phyloP scores from a whole-genome alignment of 73 alveolate species.

The Paraurostyla sp. region DNA sequence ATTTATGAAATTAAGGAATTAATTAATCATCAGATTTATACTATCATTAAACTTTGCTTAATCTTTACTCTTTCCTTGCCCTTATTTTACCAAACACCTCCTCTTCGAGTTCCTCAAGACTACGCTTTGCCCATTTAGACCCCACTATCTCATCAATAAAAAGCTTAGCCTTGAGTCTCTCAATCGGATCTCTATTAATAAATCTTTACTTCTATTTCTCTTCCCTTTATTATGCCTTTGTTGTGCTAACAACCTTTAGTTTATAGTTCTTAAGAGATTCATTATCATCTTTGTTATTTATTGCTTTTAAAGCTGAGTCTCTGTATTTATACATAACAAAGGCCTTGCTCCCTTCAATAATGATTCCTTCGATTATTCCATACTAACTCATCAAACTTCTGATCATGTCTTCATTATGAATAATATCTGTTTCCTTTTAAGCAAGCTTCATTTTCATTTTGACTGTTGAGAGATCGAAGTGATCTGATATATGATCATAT shows the following conservation, averaged over 20 bases:
- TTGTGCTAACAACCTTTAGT: neutral
- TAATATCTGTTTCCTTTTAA: neutral
- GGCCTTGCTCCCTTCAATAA: constrained; percentile 11
- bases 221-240: constrained; percentile 19
- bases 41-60: neutral
- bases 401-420: neutral
- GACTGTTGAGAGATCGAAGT: constrained; percentile 28
- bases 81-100: constrained; percentile 18
- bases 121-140: too few species aligned
- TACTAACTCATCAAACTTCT: neutral
- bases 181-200: constrained; percentile 1
- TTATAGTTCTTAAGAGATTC: neutral
- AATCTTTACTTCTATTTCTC: neutral
- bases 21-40: neutral
- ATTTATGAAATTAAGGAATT: neutral
- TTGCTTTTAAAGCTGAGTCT: constrained; percentile 33
- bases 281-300: neutral
- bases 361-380: constrained; percentile 15
- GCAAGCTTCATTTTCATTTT: constrained; percentile 21
- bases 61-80: constrained; percentile 4
- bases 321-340: constrained; percentile 30
- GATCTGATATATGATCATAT: constrained; percentile 27
- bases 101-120: neutral
- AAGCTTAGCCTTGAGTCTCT: constrained; percentile 6
- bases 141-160: neutral